Base-by-base conservation (phyloP, 1,284 basidiomycete species). In the Puccinia coronata region DNA sequence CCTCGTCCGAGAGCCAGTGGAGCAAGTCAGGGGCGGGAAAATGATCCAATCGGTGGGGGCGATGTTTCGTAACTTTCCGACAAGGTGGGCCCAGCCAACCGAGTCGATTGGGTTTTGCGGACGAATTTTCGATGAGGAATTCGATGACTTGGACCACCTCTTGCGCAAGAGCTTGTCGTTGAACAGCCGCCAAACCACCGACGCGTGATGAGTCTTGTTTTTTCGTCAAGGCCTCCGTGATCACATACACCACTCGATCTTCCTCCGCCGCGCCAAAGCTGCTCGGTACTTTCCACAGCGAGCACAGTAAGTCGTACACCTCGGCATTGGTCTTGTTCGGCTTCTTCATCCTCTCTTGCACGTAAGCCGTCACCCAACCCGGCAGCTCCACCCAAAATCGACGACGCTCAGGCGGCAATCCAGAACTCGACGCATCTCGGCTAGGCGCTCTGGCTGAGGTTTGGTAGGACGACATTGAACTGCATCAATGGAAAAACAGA, bases 401-500 rank as follows among this genome's bases (percentile, higher is more conserved):
- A 1, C 70, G 43, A 51, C 70, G 70, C 23, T 73, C 47, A 23
- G 51, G 12, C 36, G 70, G 70, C 31, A 70, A 70, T 34, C 25
- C 41, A n/a, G 8, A 70, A 34, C 23, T 31, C 8, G 67, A 47
- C 9, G 39, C 41, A 39, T 63, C 59, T 63, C 34, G 59, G 39
- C 59, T 63, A 2, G 59, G 16, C 25, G 31, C 34, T 39, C 59
- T 63, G 34, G 59, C 18, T 23, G 34, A 11, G 59, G 34, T 63
- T 39, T 63, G 59, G 18, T 63, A 63, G 20, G 34, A 63, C 59
- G 59, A 63, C 59, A 63, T 63, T 14, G 36, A 11, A 43, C 39
- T 80, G 6, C 77, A 16, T 31, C 57, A 49, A 70, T 67, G 55
- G 31, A 31, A 74, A 49, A 82, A 53, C 43, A 74, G n/a, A n/a